These are phyloP conservation scores for Plantago rigida DNA, from an alignment of 305 asterid genomes.

Conservation along the genomic window DNA sequence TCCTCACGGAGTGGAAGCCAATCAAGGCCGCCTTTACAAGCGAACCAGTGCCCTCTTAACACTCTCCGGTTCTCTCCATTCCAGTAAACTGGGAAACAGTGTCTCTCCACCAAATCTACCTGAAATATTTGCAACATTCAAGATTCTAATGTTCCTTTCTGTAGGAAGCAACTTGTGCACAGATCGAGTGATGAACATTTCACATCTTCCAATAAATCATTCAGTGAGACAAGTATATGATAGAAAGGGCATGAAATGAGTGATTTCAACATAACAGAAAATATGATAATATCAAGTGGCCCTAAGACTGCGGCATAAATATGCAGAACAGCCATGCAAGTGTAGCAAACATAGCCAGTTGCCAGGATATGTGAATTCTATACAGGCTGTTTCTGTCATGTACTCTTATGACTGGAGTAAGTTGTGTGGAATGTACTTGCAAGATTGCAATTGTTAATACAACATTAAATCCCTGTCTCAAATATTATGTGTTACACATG, in stretches of 20 bases:
- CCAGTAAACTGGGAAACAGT: slow-evolving; percentile 96
- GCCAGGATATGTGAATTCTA: too few species aligned
- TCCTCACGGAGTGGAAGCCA: slow-evolving; percentile 97
- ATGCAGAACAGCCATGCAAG: too few species aligned
- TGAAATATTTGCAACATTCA: slow-evolving; percentile 28
- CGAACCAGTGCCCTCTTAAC: slow-evolving; percentile 96
- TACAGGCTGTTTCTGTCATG: neutral
- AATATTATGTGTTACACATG: too few species aligned
- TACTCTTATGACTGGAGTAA: neutral
- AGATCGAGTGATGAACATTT: slow-evolving; percentile 1
- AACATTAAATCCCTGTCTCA: too few species aligned
- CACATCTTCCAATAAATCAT: slow-evolving; percentile 7
- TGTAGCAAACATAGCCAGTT: too few species aligned
- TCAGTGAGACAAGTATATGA: slow-evolving; percentile 4
- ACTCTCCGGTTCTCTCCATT: slow-evolving; percentile 86
- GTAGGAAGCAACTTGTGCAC: slow-evolving; percentile 4
- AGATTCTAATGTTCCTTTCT: slow-evolving; percentile 18
- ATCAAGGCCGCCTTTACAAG: slow-evolving; percentile 88
- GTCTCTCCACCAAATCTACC: slow-evolving; percentile 90
- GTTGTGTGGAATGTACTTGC: neutral
- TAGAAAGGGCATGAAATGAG: slow-evolving; percentile 1
- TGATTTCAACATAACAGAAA: neutral
- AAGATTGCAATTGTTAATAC: too few species aligned
- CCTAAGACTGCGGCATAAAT: too few species aligned
- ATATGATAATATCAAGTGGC: slow-evolving; percentile 4